Evolutionary conservation across 169 alveolate genomes (phyloP).

Genomic region (Plasmodium gallinaceum): DNA sequence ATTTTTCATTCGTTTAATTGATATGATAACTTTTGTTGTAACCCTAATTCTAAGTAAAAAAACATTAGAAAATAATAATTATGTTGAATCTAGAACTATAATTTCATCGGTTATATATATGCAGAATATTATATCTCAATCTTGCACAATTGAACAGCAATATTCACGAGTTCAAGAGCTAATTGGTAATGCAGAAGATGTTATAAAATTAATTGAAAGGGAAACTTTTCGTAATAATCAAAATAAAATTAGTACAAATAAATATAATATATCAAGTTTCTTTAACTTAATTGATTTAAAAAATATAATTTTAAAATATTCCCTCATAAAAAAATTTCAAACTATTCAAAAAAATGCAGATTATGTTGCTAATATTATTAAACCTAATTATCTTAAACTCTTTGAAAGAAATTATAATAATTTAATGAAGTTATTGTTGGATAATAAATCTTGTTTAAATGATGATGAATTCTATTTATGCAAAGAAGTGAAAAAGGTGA

Average conservation of each 20-base stretch:
- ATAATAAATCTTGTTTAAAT: background rate
- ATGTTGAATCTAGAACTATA: constrained; percentile 22
- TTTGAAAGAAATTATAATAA: constrained; percentile 71
- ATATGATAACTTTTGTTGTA: constrained; percentile 29
- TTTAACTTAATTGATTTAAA: constrained; percentile 34
- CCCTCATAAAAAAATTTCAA: constrained; percentile 54
- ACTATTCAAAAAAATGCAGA: constrained; percentile 56
- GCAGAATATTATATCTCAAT: constrained; percentile 60
- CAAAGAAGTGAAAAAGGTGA: background rate
- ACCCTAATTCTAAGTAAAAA: constrained; percentile 48
- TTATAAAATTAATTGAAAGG: constrained; percentile 50
- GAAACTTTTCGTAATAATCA: constrained; percentile 13
- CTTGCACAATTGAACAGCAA: constrained; percentile 70
- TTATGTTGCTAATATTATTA: constrained; percentile 34
- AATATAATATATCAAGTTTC: constrained; percentile 1
- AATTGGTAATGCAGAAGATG: constrained; percentile 66
- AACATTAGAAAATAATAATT: constrained; percentile 17
- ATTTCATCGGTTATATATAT: constrained; percentile 69
- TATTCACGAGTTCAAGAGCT: constrained; percentile 74
- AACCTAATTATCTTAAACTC: constrained; percentile 63
- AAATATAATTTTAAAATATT: constrained; percentile 34
- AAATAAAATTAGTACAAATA: background rate
- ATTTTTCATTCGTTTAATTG: constrained; percentile 36
- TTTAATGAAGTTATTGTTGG: constrained; percentile 1
- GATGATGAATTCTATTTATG: background rate